Evolutionary conservation across 2,329 filamentous ascomycete species (phyloP).

Genomic region (Phoma herbarum): DNA sequence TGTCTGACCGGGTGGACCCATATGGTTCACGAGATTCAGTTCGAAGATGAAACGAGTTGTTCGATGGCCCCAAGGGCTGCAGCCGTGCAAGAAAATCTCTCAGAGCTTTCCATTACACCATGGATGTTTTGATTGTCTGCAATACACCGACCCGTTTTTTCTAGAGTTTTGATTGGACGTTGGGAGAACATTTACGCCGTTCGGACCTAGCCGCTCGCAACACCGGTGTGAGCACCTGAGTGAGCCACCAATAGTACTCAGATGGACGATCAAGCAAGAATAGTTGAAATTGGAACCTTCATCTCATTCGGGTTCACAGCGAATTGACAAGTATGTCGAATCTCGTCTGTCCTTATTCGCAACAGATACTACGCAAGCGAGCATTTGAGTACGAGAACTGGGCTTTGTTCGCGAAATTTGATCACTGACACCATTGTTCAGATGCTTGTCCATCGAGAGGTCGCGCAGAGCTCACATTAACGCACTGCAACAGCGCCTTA

Average conservation of each 20-base stretch:
- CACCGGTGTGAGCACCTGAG: slow-evolving; percentile 18
- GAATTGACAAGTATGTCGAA: neutral
- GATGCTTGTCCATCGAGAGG: slow-evolving; percentile 5
- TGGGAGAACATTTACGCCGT: neutral
- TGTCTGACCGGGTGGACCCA: no score
- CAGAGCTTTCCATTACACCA: no score
- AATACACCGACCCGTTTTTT: neutral
- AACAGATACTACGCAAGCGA: slow-evolving; percentile 7
- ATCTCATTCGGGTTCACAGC: neutral
- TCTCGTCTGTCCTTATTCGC: neutral
- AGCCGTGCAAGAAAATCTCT: neutral
- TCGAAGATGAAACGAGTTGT: no score
- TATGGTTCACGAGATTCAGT: no score
- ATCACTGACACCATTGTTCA: neutral
- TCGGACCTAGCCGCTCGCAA: neutral
- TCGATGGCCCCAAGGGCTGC: no score
- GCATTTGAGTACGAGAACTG: slow-evolving; percentile 7
- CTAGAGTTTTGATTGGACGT: neutral
- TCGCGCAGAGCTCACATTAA: neutral
- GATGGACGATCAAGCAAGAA: slow-evolving; percentile 3
- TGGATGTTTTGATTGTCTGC: neutral
- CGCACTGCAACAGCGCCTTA: slow-evolving; percentile 4
- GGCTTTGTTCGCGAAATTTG: no score
- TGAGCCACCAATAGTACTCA: slow-evolving; percentile 13
- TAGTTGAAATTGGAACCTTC: neutral